Conservation (phyloP, 192 early-diverging fungal species). For the Phlyctochytrium bullatum region DNA sequence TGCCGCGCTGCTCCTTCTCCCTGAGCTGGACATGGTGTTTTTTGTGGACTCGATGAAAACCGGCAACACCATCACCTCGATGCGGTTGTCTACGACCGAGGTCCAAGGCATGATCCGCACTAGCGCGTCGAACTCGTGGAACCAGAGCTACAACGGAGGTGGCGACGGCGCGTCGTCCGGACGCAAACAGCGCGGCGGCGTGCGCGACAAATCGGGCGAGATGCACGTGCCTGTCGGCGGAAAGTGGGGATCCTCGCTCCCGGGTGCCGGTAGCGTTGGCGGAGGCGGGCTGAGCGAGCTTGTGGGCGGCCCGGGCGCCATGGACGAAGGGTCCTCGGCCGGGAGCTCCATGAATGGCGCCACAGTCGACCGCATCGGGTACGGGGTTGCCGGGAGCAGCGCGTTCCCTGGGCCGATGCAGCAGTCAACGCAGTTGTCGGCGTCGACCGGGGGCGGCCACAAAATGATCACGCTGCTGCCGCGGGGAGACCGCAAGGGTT, state of each 20-base stretch:
- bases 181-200: neutral
- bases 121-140: neutral
- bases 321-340: neutral
- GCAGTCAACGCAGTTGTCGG: neutral
- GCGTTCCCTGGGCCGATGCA: no score
- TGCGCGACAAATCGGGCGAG: neutral
- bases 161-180: neutral
- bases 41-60: neutral
- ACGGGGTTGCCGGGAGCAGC: neutral
- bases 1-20: slow-evolving; percentile 2
- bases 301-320: neutral
- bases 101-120: neutral
- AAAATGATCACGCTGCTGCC: neutral
- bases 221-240: no score
- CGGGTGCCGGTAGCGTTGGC: neutral
- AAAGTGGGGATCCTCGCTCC: neutral
- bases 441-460: neutral
- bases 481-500: neutral
- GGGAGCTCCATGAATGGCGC: no score
- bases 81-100: neutral
- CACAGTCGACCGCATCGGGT: neutral
- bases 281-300: neutral
- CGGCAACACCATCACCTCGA: neutral
- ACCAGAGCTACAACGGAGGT: no score
- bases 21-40: slow-evolving; percentile 9